These are phyloP conservation scores for Cordyceps sp. DNA, from an alignment of 2,329 filamentous ascomycete genomes.

Conservation along the genomic window DNA sequence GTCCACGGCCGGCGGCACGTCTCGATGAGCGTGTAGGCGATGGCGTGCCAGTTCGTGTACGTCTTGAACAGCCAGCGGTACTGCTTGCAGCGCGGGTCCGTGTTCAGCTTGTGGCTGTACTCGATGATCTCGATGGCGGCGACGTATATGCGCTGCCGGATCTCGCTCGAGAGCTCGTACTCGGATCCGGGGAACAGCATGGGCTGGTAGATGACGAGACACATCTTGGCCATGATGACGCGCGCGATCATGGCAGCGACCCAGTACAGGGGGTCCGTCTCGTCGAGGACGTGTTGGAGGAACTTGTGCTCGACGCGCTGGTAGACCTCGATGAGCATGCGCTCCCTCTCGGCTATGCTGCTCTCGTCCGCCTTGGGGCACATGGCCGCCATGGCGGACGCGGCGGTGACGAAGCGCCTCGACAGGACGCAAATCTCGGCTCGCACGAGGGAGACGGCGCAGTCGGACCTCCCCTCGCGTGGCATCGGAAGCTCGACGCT, in stretches of 20 bases:
- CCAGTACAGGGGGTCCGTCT: slow-evolving; percentile 42
- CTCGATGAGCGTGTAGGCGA: slow-evolving; percentile 31
- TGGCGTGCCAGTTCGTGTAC: slow-evolving; percentile 33
- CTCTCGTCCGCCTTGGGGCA: slow-evolving; percentile 12
- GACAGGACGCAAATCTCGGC: slow-evolving; percentile 31
- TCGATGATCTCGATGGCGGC: slow-evolving; percentile 63
- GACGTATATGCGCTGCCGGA: slow-evolving; percentile 51
- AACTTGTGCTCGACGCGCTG: slow-evolving; percentile 37
- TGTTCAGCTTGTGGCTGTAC: slow-evolving; percentile 46
- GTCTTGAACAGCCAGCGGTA: slow-evolving; percentile 34
- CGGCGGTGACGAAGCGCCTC: slow-evolving; percentile 16
- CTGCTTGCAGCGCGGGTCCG: slow-evolving; percentile 29
- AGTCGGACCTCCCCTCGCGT: slow-evolving; percentile 33
- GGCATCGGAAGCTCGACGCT: slow-evolving; percentile 29
- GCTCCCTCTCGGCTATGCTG: slow-evolving; percentile 19
- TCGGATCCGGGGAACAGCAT: slow-evolving; percentile 43
- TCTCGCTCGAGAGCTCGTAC: slow-evolving; percentile 40
- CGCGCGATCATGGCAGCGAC: slow-evolving; percentile 50
- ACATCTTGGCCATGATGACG: slow-evolving; percentile 63
- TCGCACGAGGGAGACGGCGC: slow-evolving; percentile 29
- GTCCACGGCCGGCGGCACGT: slow-evolving; percentile 30
- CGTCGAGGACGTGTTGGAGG: slow-evolving; percentile 31
- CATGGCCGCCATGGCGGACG: slow-evolving; percentile 15
- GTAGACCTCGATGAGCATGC: slow-evolving; percentile 34
- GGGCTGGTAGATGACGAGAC: slow-evolving; percentile 61